Percentiles rank a stretch among this genome's conserved stretches.
Evolutionary conservation across 179 eudicot genomes (phyloP).

Genomic region (Nepenthes alata): DNA sequence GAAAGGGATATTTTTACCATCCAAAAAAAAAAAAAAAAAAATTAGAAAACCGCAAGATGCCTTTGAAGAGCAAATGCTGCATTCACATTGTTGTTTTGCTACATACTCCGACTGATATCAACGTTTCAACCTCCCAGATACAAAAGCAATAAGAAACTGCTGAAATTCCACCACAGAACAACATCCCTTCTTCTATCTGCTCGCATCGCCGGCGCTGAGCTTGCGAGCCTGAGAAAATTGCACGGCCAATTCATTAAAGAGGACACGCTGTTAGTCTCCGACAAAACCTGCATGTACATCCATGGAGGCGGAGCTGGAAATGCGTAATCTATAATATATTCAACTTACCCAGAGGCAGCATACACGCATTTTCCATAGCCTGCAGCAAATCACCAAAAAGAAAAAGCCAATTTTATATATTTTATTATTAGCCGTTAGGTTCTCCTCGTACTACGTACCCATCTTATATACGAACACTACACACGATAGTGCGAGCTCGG

Average conservation of each 20-base stretch:
- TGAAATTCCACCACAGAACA: conserved; percentile 13
- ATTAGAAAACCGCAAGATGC: too few relatives aligned
- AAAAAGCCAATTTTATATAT: too few relatives aligned
- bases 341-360: conserved; percentile 24
- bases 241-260: too few relatives aligned
- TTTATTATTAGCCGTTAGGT: neutral
- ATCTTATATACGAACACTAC: neutral
- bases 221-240: conserved; percentile 8
- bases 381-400: conserved; percentile 3
- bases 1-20: too few relatives aligned
- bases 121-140: conserved; percentile 10
- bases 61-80: too few relatives aligned
- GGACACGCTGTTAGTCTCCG: too few relatives aligned
- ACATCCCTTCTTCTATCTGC: conserved; percentile 1
- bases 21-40: too few relatives aligned
- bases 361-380: conserved; percentile 38
- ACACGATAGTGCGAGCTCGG: too few relatives aligned
- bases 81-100: too few relatives aligned
- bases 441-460: too few relatives aligned
- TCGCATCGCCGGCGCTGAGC: conserved; percentile 8
- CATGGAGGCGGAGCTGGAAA: too few relatives aligned
- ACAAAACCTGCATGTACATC: too few relatives aligned
- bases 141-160: conserved; percentile 16
- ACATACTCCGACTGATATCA: neutral
- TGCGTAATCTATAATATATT: neutral